Base-by-base conservation (phyloP, 179 eudicot genomes). In the Nepenthes alata region DNA sequence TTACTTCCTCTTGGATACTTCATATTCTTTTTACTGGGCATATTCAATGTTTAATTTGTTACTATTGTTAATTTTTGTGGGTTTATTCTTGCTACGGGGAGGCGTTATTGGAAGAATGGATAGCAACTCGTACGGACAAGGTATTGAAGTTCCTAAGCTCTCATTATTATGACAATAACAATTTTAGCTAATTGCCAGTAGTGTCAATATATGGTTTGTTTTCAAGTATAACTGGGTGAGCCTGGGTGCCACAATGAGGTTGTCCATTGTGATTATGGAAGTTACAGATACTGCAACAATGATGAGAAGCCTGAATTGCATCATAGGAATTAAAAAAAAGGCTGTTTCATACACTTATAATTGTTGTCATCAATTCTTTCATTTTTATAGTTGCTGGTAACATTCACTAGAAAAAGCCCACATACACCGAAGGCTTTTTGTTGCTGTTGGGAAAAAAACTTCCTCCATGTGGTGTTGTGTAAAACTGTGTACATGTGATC, bases 61-160 rank as follows among this genome's bases (percentile, higher is more conserved):
- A 48, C 13, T 53, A 48, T 60, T 52, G 35, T 12, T 15, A 8
- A 59, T 44, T 38, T 53, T 49, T 53, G 11, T 37, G 6, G 6
- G 11, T 41, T 62, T 64, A 49, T 60, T 59, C 47, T 65, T 36
- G 69, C n/a, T 47, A 34, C 65, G 57, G 70, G 62, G 68, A 93
- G 96, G 95, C 98, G 14, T 76, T 93, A 66, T 79, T 93, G 48
- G 98, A 93, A 76, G 98, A 93, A 78, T 93, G 98, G 98, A 71
- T 87, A 67, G 82, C 97, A 68, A 85, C 88, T 75, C 90, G 88
- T 61, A 81, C 81, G 47, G 77, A 76, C 75, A 80, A 77, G 47
- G 89, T 83, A 85, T 95, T 91, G 86, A 73, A 57, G 49, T 13
- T 16, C 6, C 62, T 41, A 6, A 16, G 25, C 2, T 25, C 55